Base-by-base conservation (phyloP, 352 stramenopile genomes). In the Globisporangium alternatum region DNA sequence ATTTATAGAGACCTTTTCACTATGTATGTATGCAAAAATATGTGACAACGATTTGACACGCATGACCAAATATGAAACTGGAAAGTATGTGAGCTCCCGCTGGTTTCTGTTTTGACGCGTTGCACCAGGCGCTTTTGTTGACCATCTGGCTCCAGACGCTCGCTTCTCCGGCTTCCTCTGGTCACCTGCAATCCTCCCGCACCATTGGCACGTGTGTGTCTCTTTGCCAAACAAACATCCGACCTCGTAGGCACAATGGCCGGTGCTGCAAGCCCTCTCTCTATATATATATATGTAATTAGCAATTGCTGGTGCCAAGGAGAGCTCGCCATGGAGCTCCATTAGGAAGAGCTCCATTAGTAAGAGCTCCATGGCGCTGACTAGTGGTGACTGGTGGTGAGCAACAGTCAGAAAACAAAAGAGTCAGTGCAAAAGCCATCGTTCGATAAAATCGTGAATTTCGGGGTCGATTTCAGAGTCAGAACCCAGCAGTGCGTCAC, bases 401-500 rank as follows among this genome's bases (percentile, higher is more conserved):
- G 25, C 2, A 28, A 28, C 25, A 28, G 25, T 28, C 25, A 39
- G 9, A 39, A 19, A 30, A 10, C 4, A 52, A 52, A 52, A 30
- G 45, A 56, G 49, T 35, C 28, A 56, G 49, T 17, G 19, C 25
- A 28, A 28, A 28, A 28, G 9, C 33, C 33, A 39, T 28, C 25
- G 25, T 28, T 39, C 33, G 9, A 39, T 39, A 39, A 39, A 39
- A 28, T 28, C 25, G 25, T 28, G 25, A 28, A 28, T 28, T 28
- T 28, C 25, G 25, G 25, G 25, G 25, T 28, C 25, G 25, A 28
- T 2, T 28, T 28, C 25, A 22, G 5, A 37, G 25, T 55, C 13
- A 54, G 17, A 39, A 41, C 48, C 13, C 49, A 56, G 28, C 49
- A 56, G 28, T 41, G 43, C 49, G 31, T 33, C 49, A 56, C 28